Evolutionary conservation across 805 yeast species (phyloP), one percentile per base, ranked within the genome.

Genomic region (Lachancea cidri): DNA sequence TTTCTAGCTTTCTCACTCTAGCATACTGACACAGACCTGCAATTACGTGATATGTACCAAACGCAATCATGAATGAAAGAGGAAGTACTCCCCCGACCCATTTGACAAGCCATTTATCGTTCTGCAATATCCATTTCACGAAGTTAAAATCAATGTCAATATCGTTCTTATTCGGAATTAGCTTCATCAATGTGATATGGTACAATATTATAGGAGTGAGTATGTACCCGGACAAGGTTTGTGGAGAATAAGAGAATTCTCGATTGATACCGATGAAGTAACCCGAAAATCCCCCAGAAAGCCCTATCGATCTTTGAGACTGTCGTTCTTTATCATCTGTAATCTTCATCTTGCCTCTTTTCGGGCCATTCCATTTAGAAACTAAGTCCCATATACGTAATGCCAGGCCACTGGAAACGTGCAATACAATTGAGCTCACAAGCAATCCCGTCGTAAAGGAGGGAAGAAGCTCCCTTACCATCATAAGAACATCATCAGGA

Each of bases 401-500:
- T 5, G 38, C 42, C 14, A 46, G 17, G n/a, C 56, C 54, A 22
- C 44, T 37, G 8, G 32, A 17, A 16, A 44, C 20, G 30, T 44
- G 47, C 8, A 36, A 34, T 7, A 36, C 29, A 16, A 41, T 39
- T 9, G 52, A 44, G 4, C 31, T 34, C 19, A 43, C 41, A 20
- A 55, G 41, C 17, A 53, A 35, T 14, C 41, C 45, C 15, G 53
- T 42, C 3, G 53, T 53, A 27, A 46, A 44, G 4, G 52, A 43
- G 15, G 57, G 55, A 29, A 52, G 36, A 5, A 52, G 24, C 36
- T 53, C 58, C 29, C 57, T 42, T 4, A 54, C 38, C 58, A 54
- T 55, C 53, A 51, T 53, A 19, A 55, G 41, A 5, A 53, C 49
- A n/a, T 55, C 58, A 38, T 55, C 48, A 2, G 58, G 57, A 15